Base-by-base conservation (phyloP, 2,329 filamentous ascomycete species). In the Alternaria sp. region DNA sequence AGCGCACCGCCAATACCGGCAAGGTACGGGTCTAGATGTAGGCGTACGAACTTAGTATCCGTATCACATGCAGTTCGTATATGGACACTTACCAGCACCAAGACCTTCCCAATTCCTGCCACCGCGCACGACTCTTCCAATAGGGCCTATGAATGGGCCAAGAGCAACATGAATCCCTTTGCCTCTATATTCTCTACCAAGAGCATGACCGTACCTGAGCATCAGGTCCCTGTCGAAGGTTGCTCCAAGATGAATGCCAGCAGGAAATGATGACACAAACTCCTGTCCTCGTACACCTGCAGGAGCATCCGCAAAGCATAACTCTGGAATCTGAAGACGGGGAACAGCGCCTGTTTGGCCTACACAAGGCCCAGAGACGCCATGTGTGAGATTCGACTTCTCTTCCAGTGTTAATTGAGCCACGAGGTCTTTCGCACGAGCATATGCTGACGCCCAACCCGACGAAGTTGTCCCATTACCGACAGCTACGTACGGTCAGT, bases 41-140 rank as follows among this genome's bases (percentile, higher is more conserved):
- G 28, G 7, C 9, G 28, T 30, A 30, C 4, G 28, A 12, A 30
- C 8, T 30, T 30, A 30, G 28, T 30, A 30, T 30, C 3, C 8
- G 28, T 30, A 1, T 30, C 28, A 30, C 28, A 9, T 30, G 28
- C 28, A 30, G 8, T 30, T 30, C 28, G 28, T 30, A 30, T 11
- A 30, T 9, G 3, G 11, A 11, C 28, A 30, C 28, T 30, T 30
- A 30, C 28, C 91, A 1, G 67, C 78, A 3, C 90, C 89, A 65
- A 93, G 90, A 0, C 88, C 87, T 73, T 93, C 91, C 90, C 90
- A 93, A 66, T 87, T 91, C 18, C 91, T 84, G 14, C 91, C 91
- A 8, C 89, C 90, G 51, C 87, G 83, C 1, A 89, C 89, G 70
- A 92, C 89, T 7, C 89, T 85, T 2, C 91, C 91, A 2, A 93